Evolutionary conservation across 164 flowering plant species (phyloP).

Genomic region (Pachysandra terminalis): DNA sequence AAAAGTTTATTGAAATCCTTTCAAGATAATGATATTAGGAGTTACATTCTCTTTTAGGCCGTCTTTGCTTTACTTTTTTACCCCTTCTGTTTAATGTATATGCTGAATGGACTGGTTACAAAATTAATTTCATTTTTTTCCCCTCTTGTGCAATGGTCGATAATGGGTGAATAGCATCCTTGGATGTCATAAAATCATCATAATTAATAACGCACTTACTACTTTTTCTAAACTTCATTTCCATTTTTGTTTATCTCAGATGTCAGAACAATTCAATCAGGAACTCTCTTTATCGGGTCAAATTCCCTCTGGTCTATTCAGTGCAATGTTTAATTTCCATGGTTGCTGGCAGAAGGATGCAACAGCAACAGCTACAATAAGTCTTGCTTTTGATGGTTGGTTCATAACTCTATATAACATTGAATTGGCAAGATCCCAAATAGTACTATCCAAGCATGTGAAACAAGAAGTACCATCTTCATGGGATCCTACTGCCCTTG

Average conservation of each 20-base stretch:
- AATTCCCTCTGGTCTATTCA: slow-evolving; percentile 76
- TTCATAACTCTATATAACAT: slow-evolving; percentile 66
- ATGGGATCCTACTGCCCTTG: slow-evolving; percentile 86
- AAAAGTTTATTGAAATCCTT: neutral
- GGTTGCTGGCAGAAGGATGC: slow-evolving; percentile 87
- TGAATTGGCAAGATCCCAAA: slow-evolving; percentile 56
- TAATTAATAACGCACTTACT: neutral
- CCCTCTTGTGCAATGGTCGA: too few species aligned
- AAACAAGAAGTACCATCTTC: slow-evolving; percentile 67
- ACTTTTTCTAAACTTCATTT: neutral
- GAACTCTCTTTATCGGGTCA: slow-evolving; percentile 65
- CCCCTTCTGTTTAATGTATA: too few species aligned
- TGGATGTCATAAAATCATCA: too few species aligned
- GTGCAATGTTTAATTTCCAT: slow-evolving; percentile 61
- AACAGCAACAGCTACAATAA: slow-evolving; percentile 49
- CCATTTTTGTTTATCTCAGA: slow-evolving; percentile 35
- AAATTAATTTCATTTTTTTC: too few species aligned
- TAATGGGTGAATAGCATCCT: too few species aligned
- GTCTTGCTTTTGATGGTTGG: slow-evolving; percentile 85
- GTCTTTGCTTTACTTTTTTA: too few species aligned
- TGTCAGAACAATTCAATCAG: slow-evolving; percentile 84
- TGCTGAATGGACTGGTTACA: too few species aligned
- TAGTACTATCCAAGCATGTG: slow-evolving; percentile 50
- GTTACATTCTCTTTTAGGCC: too few species aligned
- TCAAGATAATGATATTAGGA: neutral